Evolutionary conservation across 2,329 filamentous ascomycete species (phyloP), one percentile per base, ranked within the genome.

Genomic region (Sphaerulina musiva): DNA sequence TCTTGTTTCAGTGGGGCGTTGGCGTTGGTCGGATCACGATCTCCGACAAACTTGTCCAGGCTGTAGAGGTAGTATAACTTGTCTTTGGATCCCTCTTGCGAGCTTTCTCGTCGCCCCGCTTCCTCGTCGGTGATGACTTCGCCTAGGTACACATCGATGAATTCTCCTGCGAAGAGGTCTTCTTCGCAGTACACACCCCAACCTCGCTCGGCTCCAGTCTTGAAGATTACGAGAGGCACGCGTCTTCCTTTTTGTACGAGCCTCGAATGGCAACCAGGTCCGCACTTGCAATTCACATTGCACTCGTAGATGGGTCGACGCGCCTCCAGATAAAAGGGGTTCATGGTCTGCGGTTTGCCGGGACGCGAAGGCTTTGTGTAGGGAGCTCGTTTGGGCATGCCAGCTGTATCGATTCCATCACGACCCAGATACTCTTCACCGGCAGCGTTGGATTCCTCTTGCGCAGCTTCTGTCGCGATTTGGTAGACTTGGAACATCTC

Each of bases 21-120:
- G 17, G 36, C 36, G 10, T 51, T 51, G 14, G 34, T 46, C 2
- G 44, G 39, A 5, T 53, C 45, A 0, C 38, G 53, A 36, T 68
- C 65, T 29, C 61, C 64, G 1, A 61, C 52, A 66, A 91, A 92
- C 66, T 93, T 93, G 74, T 95, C 89, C 1, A 95, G 80, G 1
- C 80, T 82, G 68, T 92, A 93, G 1, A 93, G 78, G 62, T 93
- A 93, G 0, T 86, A 82, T 20, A 87, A 83, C 62, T 91, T 91
- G n/a, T 77, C 76, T 6, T 38, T 11, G 17, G 29, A 17, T 1
- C 74, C 72, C 6, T 42, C 54, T 3, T 6, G 14, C 7, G 39
- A 32, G 1, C 74, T 29, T 17, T 87, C 84, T 2, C 89, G 82
- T 1, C 75, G 73, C 12, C 83, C 78, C 0, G 88, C 86, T 70